Percentiles rank a stretch among this genome's conserved stretches.
phyloP scores from a whole-genome alignment of 2,329 filamentous ascomycete species.

The Fusarium multiceps region DNA sequence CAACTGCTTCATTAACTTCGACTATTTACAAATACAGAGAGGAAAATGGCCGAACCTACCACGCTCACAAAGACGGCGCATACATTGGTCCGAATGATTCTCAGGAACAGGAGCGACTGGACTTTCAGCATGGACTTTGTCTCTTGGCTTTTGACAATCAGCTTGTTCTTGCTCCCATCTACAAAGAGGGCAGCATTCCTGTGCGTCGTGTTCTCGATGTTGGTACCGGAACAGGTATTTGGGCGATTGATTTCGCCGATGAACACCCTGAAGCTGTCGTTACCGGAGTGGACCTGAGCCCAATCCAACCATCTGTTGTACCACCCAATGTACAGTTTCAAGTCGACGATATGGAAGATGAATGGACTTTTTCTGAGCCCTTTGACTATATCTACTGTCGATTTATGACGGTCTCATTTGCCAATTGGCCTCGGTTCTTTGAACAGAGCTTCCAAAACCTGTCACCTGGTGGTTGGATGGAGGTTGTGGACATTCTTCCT shows the following conservation, averaged over 20 bases:
- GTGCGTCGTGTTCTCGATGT: conserved; percentile 39
- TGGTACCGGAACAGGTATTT: conserved; percentile 43
- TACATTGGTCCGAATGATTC: conserved; percentile 23
- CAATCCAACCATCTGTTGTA: conserved; percentile 33
- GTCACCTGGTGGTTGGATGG: conserved; percentile 40
- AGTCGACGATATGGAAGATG: conserved; percentile 42
- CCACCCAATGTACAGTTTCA: conserved; percentile 43
- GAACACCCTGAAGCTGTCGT: conserved; percentile 28
- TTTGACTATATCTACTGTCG: conserved; percentile 44
- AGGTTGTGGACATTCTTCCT: conserved; percentile 37
- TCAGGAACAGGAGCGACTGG: conserved; percentile 29
- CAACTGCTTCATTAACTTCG: conserved; percentile 32
- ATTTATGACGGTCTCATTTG: conserved; percentile 36
- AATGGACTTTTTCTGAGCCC: conserved; percentile 36
- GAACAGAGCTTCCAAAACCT: conserved; percentile 35
- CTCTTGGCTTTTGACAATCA: conserved; percentile 43
- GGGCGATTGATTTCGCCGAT: conserved; percentile 44
- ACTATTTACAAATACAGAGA: conserved; percentile 38
- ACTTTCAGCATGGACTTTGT: conserved; percentile 40
- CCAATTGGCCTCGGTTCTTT: conserved; percentile 37
- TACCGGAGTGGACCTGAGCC: conserved; percentile 36
- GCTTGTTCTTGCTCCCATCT: conserved; percentile 35
- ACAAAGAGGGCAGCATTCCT: neutral
- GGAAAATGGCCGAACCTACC: conserved; percentile 46
- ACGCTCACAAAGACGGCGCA: conserved; percentile 42